phyloP scores from a whole-genome alignment of 345 rosid species.

The Citrus hindsii region DNA sequence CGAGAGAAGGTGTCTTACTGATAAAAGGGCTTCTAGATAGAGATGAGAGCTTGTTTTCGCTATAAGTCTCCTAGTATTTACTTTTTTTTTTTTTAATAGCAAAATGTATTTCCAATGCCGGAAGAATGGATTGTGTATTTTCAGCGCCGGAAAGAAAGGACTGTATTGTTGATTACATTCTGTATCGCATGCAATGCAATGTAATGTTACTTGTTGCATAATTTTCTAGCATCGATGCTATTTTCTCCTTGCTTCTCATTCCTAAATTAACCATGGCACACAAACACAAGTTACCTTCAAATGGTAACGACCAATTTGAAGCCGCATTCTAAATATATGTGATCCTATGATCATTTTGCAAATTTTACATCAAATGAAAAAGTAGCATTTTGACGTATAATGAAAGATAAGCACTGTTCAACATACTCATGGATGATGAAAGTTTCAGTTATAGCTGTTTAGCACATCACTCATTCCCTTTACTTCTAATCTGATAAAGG shows the following conservation, averaged over 20 bases:
- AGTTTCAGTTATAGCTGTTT: too few relatives aligned
- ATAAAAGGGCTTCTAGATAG: constrained; percentile 5
- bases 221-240: constrained; percentile 1
- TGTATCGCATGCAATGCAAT: constrained; percentile 12
- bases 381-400: too few relatives aligned
- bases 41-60: constrained; percentile 13
- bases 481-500: not conserved
- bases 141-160: constrained; percentile 17
- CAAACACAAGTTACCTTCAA: too few relatives aligned
- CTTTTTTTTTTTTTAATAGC: not conserved
- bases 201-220: constrained; percentile 9
- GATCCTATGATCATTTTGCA: not conserved
- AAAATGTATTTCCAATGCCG: not conserved
- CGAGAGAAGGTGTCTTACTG: constrained; percentile 6
- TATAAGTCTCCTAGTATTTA: constrained; percentile 14
- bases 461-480: not conserved
- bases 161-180: constrained; percentile 11
- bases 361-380: not conserved
- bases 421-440: too few relatives aligned
- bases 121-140: constrained; percentile 20
- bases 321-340: not conserved
- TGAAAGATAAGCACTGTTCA: not conserved
- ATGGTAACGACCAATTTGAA: not conserved
- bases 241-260: not conserved
- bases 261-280: too few relatives aligned